Percentiles rank a stretch among this genome's conserved stretches.
phyloP scores from a whole-genome alignment of 345 rosid genomes.

The Chamaenerion angustifolium region DNA sequence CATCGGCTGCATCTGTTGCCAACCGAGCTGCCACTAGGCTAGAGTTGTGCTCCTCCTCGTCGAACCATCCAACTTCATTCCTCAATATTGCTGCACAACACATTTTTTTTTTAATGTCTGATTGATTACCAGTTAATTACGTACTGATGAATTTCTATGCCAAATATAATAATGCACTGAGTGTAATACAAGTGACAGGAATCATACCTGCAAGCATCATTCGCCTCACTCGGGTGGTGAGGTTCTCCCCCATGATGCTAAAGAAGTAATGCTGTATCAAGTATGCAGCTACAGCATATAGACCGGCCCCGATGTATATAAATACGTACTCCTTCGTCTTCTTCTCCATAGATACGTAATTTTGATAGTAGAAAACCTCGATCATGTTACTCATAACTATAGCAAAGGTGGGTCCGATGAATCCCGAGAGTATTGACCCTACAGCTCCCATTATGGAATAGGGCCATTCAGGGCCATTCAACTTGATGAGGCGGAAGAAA shows the following conservation, averaged over 20 bases:
- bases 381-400: slow-evolving; percentile 97
- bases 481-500: slow-evolving; percentile 79
- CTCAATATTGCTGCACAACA: slow-evolving; percentile 59
- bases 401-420: slow-evolving; percentile 92
- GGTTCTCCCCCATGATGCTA: slow-evolving; percentile 99
- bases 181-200: too few species aligned
- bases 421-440: slow-evolving; percentile 89
- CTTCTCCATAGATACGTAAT: slow-evolving; percentile 80
- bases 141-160: too few species aligned
- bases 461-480: slow-evolving; percentile 98
- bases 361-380: slow-evolving; percentile 88
- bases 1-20: slow-evolving; percentile 91
- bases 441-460: slow-evolving; percentile 93
- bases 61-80: slow-evolving; percentile 99
- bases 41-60: slow-evolving; percentile 97
- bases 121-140: too few species aligned
- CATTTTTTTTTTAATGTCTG: too few species aligned
- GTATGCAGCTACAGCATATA: slow-evolving; percentile 85
- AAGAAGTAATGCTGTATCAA: slow-evolving; percentile 98
- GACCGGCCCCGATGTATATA: slow-evolving; percentile 91
- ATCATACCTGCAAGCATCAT: slow-evolving; percentile 97
- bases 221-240: slow-evolving; percentile 91
- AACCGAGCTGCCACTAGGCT: slow-evolving; percentile 76
- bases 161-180: too few species aligned
- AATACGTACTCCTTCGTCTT: slow-evolving; percentile 93